Percentiles rank a stretch among this genome's conserved stretches.
phyloP scores from a whole-genome alignment of 2,329 filamentous ascomycete genomes.

The Trichoderma gracile region DNA sequence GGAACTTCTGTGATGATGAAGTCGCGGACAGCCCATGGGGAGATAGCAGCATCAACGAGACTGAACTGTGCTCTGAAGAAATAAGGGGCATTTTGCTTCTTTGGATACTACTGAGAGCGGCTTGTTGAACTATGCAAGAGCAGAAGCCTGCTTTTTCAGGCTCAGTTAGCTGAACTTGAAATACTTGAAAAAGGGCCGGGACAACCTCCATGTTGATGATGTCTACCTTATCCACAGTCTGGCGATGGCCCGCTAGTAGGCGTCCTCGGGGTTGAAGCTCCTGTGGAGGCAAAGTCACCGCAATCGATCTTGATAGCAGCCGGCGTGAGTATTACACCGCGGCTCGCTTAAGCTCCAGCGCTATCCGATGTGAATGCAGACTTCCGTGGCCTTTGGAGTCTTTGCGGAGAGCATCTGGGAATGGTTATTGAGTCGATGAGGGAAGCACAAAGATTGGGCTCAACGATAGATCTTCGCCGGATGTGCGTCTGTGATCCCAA shows the following conservation, averaged over 20 bases:
- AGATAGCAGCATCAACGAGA: background rate
- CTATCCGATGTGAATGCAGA: constrained; percentile 42
- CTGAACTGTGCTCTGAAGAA: background rate
- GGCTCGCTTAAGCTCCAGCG: constrained; percentile 65
- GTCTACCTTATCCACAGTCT: background rate
- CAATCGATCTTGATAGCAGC: constrained; percentile 53
- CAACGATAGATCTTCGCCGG: too few species aligned
- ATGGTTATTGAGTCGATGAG: too few species aligned
- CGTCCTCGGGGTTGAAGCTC: background rate
- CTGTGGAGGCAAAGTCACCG: background rate
- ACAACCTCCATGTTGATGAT: background rate
- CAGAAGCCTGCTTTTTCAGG: background rate
- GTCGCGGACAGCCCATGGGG: background rate
- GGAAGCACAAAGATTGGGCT: too few species aligned
- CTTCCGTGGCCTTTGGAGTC: constrained; percentile 67
- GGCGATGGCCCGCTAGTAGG: background rate
- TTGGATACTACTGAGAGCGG: background rate
- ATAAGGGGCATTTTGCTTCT: background rate
- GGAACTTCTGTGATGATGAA: background rate
- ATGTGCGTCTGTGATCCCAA: too few species aligned
- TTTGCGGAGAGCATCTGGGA: too few species aligned
- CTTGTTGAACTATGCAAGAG: background rate
- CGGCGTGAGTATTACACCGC: constrained; percentile 80
- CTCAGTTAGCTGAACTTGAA: background rate
- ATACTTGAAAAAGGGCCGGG: background rate